phyloP scores from a whole-genome alignment of 2,329 filamentous ascomycete genomes.

The Microcera coccophila region DNA sequence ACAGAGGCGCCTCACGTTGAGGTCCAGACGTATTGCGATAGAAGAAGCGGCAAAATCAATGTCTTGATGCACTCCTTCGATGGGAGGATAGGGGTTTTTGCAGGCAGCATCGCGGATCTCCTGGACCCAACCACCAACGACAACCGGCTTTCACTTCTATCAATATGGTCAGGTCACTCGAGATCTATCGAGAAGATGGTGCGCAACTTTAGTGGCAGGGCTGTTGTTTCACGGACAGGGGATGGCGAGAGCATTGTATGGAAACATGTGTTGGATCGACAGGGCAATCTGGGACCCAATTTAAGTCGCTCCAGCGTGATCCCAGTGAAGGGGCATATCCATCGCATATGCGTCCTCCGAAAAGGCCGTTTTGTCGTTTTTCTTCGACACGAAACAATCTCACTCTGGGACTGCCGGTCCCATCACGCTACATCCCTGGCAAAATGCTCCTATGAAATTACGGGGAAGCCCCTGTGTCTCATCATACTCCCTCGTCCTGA shows the following conservation, averaged over 20 bases:
- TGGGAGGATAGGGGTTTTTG: slow-evolving; percentile 77
- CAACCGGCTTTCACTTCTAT: slow-evolving; percentile 57
- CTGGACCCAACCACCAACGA: slow-evolving; percentile 67
- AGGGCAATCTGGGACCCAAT: slow-evolving; percentile 37
- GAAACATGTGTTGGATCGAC: slow-evolving; percentile 56
- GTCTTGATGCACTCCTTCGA: slow-evolving; percentile 81
- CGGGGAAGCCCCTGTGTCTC: slow-evolving; percentile 74
- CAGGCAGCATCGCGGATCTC: slow-evolving; percentile 71
- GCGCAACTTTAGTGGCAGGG: slow-evolving; percentile 74
- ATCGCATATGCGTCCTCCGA: slow-evolving; percentile 72
- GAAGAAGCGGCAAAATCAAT: slow-evolving; percentile 59
- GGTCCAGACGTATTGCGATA: slow-evolving; percentile 69
- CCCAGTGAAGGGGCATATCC: slow-evolving; percentile 65
- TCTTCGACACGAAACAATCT: slow-evolving; percentile 65
- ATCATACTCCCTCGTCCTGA: slow-evolving; percentile 66
- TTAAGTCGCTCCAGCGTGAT: slow-evolving; percentile 67
- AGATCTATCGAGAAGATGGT: slow-evolving; percentile 79
- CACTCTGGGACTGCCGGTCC: slow-evolving; percentile 73
- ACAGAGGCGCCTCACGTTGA: slow-evolving; percentile 52
- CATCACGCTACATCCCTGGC: slow-evolving; percentile 54
- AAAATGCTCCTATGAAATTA: slow-evolving; percentile 48
- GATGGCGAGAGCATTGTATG: slow-evolving; percentile 79
- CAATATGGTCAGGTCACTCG: slow-evolving; percentile 81
- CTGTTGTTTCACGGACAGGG: slow-evolving; percentile 75
- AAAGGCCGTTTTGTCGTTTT: slow-evolving; percentile 80